Percentiles rank a stretch among this genome's conserved stretches.
phyloP scores from a whole-genome alignment of 768 basidiomycete species.

The Sutorius australiensis region DNA sequence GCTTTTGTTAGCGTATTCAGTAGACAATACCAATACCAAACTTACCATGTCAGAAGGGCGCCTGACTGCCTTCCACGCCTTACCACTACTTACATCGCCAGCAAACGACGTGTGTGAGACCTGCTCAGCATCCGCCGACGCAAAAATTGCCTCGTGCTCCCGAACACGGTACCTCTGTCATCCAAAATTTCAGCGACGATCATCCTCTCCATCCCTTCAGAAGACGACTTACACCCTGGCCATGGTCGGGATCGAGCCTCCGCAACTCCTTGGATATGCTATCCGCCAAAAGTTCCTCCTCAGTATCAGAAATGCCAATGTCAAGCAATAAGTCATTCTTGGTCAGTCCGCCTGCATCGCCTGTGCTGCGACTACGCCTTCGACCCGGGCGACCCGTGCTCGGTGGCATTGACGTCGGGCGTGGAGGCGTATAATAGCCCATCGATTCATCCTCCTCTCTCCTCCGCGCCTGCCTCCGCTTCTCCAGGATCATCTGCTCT shows the following conservation, averaged over 20 bases:
- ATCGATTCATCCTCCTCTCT: slow-evolving; percentile 46
- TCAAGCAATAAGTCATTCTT: slow-evolving; percentile 36
- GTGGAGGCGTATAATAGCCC: slow-evolving; percentile 34
- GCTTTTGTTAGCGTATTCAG: neutral
- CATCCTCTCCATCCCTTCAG: neutral
- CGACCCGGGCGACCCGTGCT: slow-evolving; percentile 48
- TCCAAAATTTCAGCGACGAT: slow-evolving; percentile 4
- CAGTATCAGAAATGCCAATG: slow-evolving; percentile 36
- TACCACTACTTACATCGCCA: slow-evolving; percentile 77
- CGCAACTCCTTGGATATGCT: slow-evolving; percentile 72
- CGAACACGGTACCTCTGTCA: slow-evolving; percentile 76
- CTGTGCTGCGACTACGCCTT: slow-evolving; percentile 74
- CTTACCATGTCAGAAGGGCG: slow-evolving; percentile 92
- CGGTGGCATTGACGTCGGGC: slow-evolving; percentile 22
- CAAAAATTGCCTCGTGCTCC: slow-evolving; percentile 78
- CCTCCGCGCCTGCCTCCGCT: slow-evolving; percentile 57
- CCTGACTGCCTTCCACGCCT: slow-evolving; percentile 83
- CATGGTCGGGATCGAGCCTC: slow-evolving; percentile 43
- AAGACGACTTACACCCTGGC: slow-evolving; percentile 21
- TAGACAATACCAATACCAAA: slow-evolving; percentile 1
- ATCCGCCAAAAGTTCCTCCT: slow-evolving; percentile 57
- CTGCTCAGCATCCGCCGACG: slow-evolving; percentile 68
- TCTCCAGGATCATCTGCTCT: slow-evolving; percentile 69
- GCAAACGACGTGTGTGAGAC: slow-evolving; percentile 67
- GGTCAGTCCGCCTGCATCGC: slow-evolving; percentile 55